Percentiles rank a stretch among this genome's conserved stretches.
phyloP scores from a whole-genome alignment of 352 stramenopile genomes.

The Globisporangium ultimum region DNA sequence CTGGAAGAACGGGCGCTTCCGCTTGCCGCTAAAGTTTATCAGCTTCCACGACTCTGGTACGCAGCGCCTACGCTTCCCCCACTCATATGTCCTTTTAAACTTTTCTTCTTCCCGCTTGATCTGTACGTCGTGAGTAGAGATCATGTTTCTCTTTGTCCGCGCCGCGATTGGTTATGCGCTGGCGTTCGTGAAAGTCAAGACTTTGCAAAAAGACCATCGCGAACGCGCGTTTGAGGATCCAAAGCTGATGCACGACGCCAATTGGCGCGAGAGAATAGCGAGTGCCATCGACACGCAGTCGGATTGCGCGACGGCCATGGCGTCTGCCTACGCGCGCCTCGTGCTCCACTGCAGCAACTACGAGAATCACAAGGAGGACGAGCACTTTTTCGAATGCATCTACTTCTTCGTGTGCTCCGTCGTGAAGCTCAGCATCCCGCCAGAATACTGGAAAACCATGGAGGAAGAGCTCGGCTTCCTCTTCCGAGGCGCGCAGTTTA shows the following conservation, averaged over 20 bases:
- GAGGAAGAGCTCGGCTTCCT: slow-evolving; percentile 73
- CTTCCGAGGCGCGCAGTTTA: slow-evolving; percentile 76
- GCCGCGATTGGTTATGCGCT: slow-evolving; percentile 64
- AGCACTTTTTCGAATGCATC: slow-evolving; percentile 77
- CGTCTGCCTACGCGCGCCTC: slow-evolving; percentile 56
- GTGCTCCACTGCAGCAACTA: slow-evolving; percentile 83
- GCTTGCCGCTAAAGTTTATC: slow-evolving; percentile 65
- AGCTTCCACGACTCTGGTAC: slow-evolving; percentile 58
- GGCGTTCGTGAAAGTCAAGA: slow-evolving; percentile 54
- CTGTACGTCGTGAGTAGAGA: slow-evolving; percentile 27
- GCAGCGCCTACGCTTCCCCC: background rate
- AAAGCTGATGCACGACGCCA: slow-evolving; percentile 18
- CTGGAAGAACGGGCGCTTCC: slow-evolving; percentile 40
- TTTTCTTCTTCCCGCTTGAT: background rate
- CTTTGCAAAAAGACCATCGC: slow-evolving; percentile 38
- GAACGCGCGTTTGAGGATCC: slow-evolving; percentile 24
- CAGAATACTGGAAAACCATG: slow-evolving; percentile 50
- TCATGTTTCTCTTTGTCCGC: slow-evolving; percentile 70
- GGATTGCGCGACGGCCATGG: slow-evolving; percentile 35
- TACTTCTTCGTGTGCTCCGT: slow-evolving; percentile 79
- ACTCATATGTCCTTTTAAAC: background rate
- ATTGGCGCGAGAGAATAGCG: slow-evolving; percentile 25
- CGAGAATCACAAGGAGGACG: slow-evolving; percentile 80
- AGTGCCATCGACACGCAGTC: slow-evolving; percentile 24
- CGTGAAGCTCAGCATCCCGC: slow-evolving; percentile 56